phyloP scores from a whole-genome alignment of 345 rosid species.

The Lumnitzera racemosa region DNA sequence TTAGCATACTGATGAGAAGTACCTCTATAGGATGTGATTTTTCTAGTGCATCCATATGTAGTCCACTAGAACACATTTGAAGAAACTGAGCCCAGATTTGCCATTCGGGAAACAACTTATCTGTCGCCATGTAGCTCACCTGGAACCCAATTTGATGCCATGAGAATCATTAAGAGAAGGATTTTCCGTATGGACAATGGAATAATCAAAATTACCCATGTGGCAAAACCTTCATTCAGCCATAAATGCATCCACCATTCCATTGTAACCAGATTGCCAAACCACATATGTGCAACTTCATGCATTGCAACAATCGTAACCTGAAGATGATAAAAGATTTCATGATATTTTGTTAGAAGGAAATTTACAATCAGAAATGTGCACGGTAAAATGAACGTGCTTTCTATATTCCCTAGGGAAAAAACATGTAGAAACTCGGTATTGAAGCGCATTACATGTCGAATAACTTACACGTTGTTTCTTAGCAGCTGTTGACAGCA shows the following conservation, averaged over 20 bases:
- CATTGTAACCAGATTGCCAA: constrained; percentile 46
- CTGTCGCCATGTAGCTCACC: constrained; percentile 33
- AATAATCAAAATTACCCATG: constrained; percentile 26
- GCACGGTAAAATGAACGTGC: no score
- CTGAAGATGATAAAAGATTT: constrained; percentile 8
- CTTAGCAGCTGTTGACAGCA: constrained; percentile 24
- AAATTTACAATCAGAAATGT: neutral
- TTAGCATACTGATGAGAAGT: neutral
- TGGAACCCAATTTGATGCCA: constrained; percentile 7
- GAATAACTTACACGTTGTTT: constrained; percentile 22
- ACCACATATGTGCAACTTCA: constrained; percentile 49
- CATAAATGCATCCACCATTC: constrained; percentile 42
- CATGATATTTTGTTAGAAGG: neutral
- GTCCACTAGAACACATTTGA: constrained; percentile 14
- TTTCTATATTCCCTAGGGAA: no score
- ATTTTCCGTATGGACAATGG: neutral
- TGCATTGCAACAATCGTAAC: constrained; percentile 26
- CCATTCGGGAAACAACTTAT: constrained; percentile 36
- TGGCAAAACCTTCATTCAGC: constrained; percentile 32
- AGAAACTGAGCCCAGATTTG: constrained; percentile 39
- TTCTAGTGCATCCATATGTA: constrained; percentile 20
- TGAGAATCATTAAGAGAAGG: neutral
- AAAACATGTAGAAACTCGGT: no score
- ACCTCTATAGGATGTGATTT: constrained; percentile 42
- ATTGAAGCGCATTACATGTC: neutral